Conservation (phyloP, 1,284 basidiomycete genomes). For the Cronartium quercuum region DNA sequence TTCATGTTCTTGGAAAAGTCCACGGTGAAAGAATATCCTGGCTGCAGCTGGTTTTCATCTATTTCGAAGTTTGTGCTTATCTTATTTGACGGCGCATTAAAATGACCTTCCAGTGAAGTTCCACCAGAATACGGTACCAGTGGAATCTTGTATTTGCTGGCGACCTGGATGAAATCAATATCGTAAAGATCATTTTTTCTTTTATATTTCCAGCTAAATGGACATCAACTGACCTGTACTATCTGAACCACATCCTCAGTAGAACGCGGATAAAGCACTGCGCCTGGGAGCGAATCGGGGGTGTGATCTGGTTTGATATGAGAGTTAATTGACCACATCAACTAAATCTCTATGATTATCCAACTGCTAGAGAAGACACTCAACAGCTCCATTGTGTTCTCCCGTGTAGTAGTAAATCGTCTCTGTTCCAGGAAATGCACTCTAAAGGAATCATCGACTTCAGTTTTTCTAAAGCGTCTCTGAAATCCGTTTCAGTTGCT, state of each 20-base stretch:
- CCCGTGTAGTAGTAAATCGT: conserved; percentile 18
- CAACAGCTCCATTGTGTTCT: conserved; percentile 12
- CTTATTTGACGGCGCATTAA: conserved; percentile 55
- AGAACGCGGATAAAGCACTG: conserved; percentile 42
- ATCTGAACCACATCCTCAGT: conserved; percentile 44
- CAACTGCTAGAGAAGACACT: background rate
- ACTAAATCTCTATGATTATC: background rate
- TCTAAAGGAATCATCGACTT: background rate
- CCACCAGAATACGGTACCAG: conserved; percentile 65
- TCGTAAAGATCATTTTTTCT: background rate
- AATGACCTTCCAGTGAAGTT: conserved; percentile 53
- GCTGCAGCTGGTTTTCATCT: conserved; percentile 3
- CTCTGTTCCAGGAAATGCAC: conserved; percentile 1
- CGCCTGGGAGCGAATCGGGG: conserved; percentile 40
- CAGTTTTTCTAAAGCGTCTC: background rate
- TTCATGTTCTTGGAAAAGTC: conserved; percentile 75
- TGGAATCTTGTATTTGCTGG: conserved; percentile 63
- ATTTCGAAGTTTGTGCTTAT: background rate
- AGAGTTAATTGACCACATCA: background rate
- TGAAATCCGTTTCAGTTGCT: conserved; percentile 2
- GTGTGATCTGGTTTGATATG: conserved; percentile 9
- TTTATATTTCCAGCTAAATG: background rate
- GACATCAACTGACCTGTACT: conserved; percentile 27
- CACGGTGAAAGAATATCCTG: conserved; percentile 57
- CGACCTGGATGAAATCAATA: conserved; percentile 50